Evolutionary conservation across 2,329 filamentous ascomycete genomes (phyloP).

Genomic region (Orbilia quercus): DNA sequence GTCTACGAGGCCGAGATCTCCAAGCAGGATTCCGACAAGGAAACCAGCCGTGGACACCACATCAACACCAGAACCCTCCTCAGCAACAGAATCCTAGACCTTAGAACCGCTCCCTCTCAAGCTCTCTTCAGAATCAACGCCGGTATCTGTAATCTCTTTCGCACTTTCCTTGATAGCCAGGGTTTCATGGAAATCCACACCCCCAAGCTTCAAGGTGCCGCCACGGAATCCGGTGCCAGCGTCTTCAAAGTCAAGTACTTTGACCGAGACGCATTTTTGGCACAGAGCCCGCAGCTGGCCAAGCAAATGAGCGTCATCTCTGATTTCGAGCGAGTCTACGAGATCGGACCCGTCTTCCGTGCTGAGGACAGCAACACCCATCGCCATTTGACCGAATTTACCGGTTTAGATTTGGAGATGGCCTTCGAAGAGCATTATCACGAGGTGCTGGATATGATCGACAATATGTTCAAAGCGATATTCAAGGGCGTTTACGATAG

Average conservation of each 20-base stretch:
- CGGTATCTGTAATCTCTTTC: constrained; percentile 82
- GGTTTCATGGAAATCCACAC: constrained; percentile 94
- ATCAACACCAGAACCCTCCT: constrained; percentile 74
- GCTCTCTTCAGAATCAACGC: constrained; percentile 88
- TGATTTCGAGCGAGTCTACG: constrained; percentile 89
- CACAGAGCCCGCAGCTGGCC: constrained; percentile 88
- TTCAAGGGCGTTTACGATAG: constrained; percentile 77
- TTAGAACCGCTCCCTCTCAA: constrained; percentile 86
- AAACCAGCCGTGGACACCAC: constrained; percentile 65
- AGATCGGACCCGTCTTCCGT: constrained; percentile 89
- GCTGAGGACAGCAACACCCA: constrained; percentile 97
- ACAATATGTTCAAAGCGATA: constrained; percentile 82
- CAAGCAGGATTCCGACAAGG: constrained; percentile 60
- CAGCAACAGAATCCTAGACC: constrained; percentile 81
- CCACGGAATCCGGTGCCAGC: constrained; percentile 89
- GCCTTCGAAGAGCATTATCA: constrained; percentile 88
- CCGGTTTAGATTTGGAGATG: constrained; percentile 93
- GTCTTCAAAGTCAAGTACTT: constrained; percentile 96
- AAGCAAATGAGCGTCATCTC: constrained; percentile 94
- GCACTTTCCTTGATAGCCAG: constrained; percentile 76
- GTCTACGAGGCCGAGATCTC: constrained; percentile 71
- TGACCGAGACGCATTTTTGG: constrained; percentile 83
- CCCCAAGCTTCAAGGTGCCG: constrained; percentile 87
- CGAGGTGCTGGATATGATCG: constrained; percentile 82
- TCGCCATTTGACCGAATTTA: constrained; percentile 93